Evolutionary conservation across 2,329 filamentous ascomycete genomes (phyloP).

Genomic region (Aspergillus thermomutatus): DNA sequence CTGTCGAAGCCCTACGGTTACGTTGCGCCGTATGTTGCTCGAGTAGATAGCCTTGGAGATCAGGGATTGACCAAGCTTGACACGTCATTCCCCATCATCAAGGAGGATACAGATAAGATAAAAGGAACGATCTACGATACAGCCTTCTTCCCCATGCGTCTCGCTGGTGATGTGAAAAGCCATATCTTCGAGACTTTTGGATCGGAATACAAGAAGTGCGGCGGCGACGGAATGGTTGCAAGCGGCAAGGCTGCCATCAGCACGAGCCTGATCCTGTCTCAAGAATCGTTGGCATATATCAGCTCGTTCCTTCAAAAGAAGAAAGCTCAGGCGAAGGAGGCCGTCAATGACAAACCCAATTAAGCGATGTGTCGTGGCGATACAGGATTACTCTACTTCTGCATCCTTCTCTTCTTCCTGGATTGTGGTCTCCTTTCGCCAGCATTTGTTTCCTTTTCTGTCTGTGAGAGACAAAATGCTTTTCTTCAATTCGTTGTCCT

Average conservation of each 20-base stretch:
- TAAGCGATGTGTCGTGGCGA: slow-evolving; percentile 1
- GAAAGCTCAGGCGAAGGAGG: slow-evolving; percentile 60
- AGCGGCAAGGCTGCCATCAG: slow-evolving; percentile 67
- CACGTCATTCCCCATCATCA: slow-evolving; percentile 67
- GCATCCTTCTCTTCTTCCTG: slow-evolving; percentile 6
- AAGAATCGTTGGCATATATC: slow-evolving; percentile 62
- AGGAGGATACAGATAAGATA: slow-evolving; percentile 70
- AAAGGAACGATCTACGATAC: slow-evolving; percentile 61
- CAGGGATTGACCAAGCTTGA: slow-evolving; percentile 68
- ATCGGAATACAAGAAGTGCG: slow-evolving; percentile 46
- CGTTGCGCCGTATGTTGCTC: slow-evolving; percentile 78
- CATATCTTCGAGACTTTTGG: slow-evolving; percentile 44
- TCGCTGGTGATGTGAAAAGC: slow-evolving; percentile 55
- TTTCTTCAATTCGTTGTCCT: not conserved
- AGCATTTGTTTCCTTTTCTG: slow-evolving; percentile 5
- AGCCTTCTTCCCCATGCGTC: slow-evolving; percentile 61
- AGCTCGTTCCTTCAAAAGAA: slow-evolving; percentile 57
- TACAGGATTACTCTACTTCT: not conserved
- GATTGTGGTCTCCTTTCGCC: slow-evolving; percentile 8
- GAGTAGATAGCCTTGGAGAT: slow-evolving; percentile 74
- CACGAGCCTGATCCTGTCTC: slow-evolving; percentile 64
- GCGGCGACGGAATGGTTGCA: slow-evolving; percentile 59
- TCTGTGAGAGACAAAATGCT: not conserved
- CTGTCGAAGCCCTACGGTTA: slow-evolving; percentile 76
- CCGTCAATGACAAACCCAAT: slow-evolving; percentile 48